Evolutionary conservation across 805 yeast species (phyloP).

Genomic region (Cyberlindnera maclurae): DNA sequence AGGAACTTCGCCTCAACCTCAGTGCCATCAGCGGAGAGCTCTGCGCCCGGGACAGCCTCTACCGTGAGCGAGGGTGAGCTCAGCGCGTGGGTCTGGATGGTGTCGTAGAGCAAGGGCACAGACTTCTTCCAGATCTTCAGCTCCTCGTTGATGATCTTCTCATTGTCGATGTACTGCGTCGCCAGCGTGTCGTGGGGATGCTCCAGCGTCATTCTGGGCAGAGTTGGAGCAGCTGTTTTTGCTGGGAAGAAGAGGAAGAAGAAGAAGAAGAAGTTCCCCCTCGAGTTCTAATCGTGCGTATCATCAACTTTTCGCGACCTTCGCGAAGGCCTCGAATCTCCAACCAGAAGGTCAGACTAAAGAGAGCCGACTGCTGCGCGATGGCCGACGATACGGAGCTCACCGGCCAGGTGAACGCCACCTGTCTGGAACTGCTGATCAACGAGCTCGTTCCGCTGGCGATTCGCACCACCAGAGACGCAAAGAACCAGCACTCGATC

Average conservation of each 20-base stretch:
- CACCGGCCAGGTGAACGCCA: slow-evolving; percentile 35
- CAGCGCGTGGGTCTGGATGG: slow-evolving; percentile 52
- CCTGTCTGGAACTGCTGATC: slow-evolving; percentile 55
- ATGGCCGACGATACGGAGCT: not conserved
- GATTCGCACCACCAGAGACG: slow-evolving; percentile 49
- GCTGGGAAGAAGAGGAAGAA: too few species aligned
- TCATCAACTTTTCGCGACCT: too few species aligned
- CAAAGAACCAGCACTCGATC: slow-evolving; percentile 21
- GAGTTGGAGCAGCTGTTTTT: too few species aligned
- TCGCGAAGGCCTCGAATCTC: too few species aligned
- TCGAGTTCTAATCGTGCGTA: too few species aligned
- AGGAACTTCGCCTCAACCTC: slow-evolving; percentile 33
- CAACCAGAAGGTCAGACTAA: too few species aligned
- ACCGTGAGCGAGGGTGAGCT: slow-evolving; percentile 54
- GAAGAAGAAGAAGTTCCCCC: too few species aligned
- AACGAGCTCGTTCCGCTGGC: slow-evolving; percentile 75
- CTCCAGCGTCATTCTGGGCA: too few species aligned
- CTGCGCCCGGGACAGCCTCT: slow-evolving; percentile 43
- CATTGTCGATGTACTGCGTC: slow-evolving; percentile 43
- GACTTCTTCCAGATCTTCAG: slow-evolving; percentile 79
- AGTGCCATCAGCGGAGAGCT: slow-evolving; percentile 20
- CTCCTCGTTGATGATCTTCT: slow-evolving; percentile 68
- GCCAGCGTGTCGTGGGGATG: too few species aligned
- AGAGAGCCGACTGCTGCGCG: too few species aligned
- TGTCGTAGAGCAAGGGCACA: slow-evolving; percentile 68